Evolutionary conservation across 257 asterid genomes (phyloP), one percentile per base, ranked within the genome.

Genomic region (Rhazya stricta): DNA sequence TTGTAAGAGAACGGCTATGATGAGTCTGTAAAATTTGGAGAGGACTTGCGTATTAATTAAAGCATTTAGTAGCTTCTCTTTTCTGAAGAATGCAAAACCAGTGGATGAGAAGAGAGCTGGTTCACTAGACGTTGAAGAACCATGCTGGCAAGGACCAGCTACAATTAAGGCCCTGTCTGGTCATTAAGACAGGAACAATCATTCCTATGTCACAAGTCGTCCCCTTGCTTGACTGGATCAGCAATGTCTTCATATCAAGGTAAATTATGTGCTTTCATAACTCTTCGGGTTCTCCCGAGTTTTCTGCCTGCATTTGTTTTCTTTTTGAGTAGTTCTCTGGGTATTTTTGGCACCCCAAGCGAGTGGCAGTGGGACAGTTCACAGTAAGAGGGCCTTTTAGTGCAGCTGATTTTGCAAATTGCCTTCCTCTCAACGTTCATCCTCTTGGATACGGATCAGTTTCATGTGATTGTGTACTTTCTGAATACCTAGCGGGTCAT

Each of bases 171-270:
- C 11, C 15, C 48, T 63, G 51, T 74, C 37, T 46, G 78, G 63
- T 46, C 63, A 74, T 61, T 74, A 32, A 30, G 62, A 42, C 36
- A 32, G 45, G 77, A 60, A 74, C 43, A 29, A 73, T 45, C 56
- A 58, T 29, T 61, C 70, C n/a, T 15, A 11, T 46, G 29, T 58
- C 61, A 29, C 46, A 42, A 60, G 18, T 39, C 11, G 13, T 67
- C 63, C 15, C 15, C 46, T 43, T 29, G 36, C 19, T 21, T 21
- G 3, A 50, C 56, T 27, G 0, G 23, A 42, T 42, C 69, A 58
- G 69, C 13, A 57, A n/a, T 56, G 36, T 27, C 34, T 72, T 63
- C 46, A 36, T 63, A 11, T 65, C 70, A 65, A 65, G 46, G 25
- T 37, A 65, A 65, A 32, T 65, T 65, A 19, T 65, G 48, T 9